Evolutionary conservation across 2,329 filamentous ascomycete species (phyloP), one percentile per base, ranked within the genome.

Genomic region (Penicillium glabrum): DNA sequence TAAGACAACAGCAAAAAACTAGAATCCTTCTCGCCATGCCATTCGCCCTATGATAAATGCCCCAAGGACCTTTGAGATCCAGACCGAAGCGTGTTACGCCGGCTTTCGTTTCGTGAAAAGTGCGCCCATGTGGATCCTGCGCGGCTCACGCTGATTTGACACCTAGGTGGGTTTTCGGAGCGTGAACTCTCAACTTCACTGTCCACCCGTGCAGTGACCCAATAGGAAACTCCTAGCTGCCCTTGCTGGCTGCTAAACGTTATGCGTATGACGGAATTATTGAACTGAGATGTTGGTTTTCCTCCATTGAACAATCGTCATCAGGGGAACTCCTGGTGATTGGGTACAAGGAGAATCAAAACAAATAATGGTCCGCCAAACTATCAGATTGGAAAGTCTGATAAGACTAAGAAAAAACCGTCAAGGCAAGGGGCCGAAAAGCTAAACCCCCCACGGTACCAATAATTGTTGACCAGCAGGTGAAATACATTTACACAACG

Each of bases 91-190:
- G 33, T 58, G 47, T 56, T 54, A 54, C 57, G 59, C 51, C 46
- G 55, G 53, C 26, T 59, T 60, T 61, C 46, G 52, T 59, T 59
- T 62, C 51, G 54, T 54, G 54, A 48, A 57, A 58, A 58, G 59
- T 59, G 55, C 57, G 59, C 57, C 59, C 55, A 50, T 57, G 61
- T 62, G 61, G 61, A 63, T 50, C 60, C 43, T 19, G 55, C 53
- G 59, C 55, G 55, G 53, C 57, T 60, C 55, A 33, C 46, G 52
- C 54, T 60, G 59, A 60, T 63, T 61, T 61, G 58, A 57, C 56
- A 59, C 37, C 24, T 50, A 23, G 47, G 58, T 56, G 56, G 56
- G 54, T 49, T 53, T 53, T 27, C 31, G 41, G 51, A 46, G 41
- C 55, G 39, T 57, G 52, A 56, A 62, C 61, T 59, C 51, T 59